phyloP scores from a whole-genome alignment of 805 yeast genomes.

The Pichia phayaonensis region DNA sequence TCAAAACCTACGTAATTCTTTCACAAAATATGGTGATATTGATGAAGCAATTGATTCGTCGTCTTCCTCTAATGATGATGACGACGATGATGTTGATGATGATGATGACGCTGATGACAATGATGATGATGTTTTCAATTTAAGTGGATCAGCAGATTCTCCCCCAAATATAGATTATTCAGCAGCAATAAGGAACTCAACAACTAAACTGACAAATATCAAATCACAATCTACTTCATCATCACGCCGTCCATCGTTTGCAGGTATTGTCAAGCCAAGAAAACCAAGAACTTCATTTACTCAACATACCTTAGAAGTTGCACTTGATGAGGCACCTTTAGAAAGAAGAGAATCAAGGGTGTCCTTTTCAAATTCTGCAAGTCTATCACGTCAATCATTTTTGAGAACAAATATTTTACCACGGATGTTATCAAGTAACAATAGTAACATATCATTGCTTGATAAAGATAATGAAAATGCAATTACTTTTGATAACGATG shows the following conservation, averaged over 20 bases:
- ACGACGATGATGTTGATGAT: conserved; percentile 19
- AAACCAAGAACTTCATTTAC: conserved; percentile 28
- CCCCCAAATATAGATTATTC: neutral
- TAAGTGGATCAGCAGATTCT: neutral
- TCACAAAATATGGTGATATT: conserved; percentile 24
- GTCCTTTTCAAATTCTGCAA: conserved; percentile 29
- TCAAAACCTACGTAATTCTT: conserved; percentile 25
- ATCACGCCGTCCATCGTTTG: conserved; percentile 27
- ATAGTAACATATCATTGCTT: conserved; percentile 14
- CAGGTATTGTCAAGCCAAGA: conserved; percentile 29
- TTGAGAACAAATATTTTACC: conserved; percentile 28
- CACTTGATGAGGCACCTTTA: conserved; percentile 27
- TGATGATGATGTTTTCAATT: neutral
- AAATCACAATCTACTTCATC: conserved; percentile 19
- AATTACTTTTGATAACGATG: conserved; percentile 11
- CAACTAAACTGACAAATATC: conserved; percentile 6
- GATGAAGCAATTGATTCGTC: conserved; percentile 35
- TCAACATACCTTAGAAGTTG: conserved; percentile 25
- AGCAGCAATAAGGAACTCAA: neutral
- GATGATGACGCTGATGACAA: conserved; percentile 14
- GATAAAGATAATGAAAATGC: conserved; percentile 22
- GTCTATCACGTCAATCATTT: conserved; percentile 33
- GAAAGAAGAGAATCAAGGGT: conserved; percentile 27
- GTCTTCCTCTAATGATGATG: conserved; percentile 33
- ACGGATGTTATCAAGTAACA: conserved; percentile 13